Conservation (phyloP, 1,284 basidiomycete genomes). For the Marasmius oreades region DNA sequence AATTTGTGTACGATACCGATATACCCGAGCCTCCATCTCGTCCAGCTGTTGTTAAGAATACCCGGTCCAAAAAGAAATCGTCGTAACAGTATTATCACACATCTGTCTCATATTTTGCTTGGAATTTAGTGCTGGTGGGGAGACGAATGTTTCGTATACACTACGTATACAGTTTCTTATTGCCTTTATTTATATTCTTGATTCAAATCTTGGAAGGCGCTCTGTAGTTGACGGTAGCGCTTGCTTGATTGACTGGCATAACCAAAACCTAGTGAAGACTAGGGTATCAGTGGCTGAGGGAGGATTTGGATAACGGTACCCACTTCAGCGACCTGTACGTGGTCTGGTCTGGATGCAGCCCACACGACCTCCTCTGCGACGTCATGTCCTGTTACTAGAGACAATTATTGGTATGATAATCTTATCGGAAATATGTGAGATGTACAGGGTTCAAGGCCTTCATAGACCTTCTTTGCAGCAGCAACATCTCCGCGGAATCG, state of each 20-base stretch:
- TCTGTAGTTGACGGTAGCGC: constrained; percentile 58
- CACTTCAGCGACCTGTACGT: constrained; percentile 79
- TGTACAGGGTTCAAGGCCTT: constrained; percentile 78
- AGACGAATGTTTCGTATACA: not conserved
- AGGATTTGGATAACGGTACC: not conserved
- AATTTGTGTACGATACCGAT: constrained; percentile 81
- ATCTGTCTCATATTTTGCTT: not conserved
- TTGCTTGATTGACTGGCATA: constrained; percentile 80
- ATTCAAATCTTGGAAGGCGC: constrained; percentile 25
- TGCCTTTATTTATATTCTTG: not conserved
- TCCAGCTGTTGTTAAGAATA: constrained; percentile 41
- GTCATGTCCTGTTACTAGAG: constrained; percentile 71
- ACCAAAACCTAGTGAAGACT: constrained; percentile 44
- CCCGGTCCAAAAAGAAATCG: constrained; percentile 39
- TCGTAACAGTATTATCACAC: constrained; percentile 2
- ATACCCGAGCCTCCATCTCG: constrained; percentile 36
- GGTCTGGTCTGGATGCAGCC: constrained; percentile 83
- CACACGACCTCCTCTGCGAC: constrained; percentile 98
- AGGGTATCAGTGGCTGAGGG: not conserved
- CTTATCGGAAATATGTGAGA: constrained; percentile 11
- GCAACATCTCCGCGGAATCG: constrained; percentile 82
- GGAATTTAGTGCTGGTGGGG: not conserved
- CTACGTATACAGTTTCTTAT: not conserved
- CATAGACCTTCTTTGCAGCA: constrained; percentile 87
- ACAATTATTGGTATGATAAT: constrained; percentile 2